Percentiles rank a stretch among this genome's conserved stretches.
Conservation (phyloP, 1,284 basidiomycete species). For the Hymenochaete sp. region DNA sequence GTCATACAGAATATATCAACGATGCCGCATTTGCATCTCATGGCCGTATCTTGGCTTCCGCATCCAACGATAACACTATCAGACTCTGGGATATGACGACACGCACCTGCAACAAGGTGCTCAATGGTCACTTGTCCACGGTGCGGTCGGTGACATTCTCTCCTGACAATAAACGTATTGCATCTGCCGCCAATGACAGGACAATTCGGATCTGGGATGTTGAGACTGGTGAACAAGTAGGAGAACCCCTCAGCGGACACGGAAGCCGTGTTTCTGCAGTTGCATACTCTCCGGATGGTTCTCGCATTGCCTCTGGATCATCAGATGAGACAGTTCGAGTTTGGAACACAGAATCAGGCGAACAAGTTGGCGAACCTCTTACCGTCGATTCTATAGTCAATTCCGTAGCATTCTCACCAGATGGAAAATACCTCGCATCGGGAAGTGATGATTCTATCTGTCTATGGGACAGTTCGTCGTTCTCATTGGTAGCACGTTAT, state of each 20-base stretch:
- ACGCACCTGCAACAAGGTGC: too few relatives aligned
- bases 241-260: constrained; percentile 8
- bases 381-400: neutral
- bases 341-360: constrained; percentile 4
- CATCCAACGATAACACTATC: constrained; percentile 5
- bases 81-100: neutral
- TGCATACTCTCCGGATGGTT: constrained; percentile 16
- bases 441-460: neutral
- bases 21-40: constrained; percentile 11
- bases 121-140: neutral
- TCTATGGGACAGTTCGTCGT: constrained; percentile 5
- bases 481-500: too few relatives aligned
- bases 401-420: neutral
- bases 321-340: constrained; percentile 32
- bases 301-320: constrained; percentile 51
- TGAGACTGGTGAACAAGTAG: neutral
- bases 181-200: constrained; percentile 3
- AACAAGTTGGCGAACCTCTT: neutral
- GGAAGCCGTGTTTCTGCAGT: constrained; percentile 5
- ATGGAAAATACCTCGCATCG: neutral
- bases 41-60: constrained; percentile 1
- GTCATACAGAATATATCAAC: neutral
- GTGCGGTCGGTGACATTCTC: neutral
- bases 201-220: constrained; percentile 13
- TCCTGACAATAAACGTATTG: neutral